Conservation (phyloP, 345 rosid genomes). For the rapeseed (Brassica napus) region Da-Ae NC_063452.1:48542501-48543000, state of each 20-base stretch:
- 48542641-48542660: no score
- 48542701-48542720: no score
- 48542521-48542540: constrained; percentile 6
- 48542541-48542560: constrained; percentile 14
- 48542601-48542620: no score
- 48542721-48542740: no score
- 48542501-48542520: neutral
- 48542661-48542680: no score
- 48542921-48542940: constrained; percentile 17
- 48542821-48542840: neutral
- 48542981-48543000: constrained; percentile 25
- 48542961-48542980: constrained; percentile 1
- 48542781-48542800: no score
- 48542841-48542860: constrained; percentile 13
- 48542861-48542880: constrained; percentile 32
- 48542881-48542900: constrained; percentile 17
- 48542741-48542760: no score
- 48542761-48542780: no score
- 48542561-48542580: neutral
- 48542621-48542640: no score
- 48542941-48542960: constrained; percentile 19
- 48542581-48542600: neutral
- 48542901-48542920: constrained; percentile 7
- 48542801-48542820: no score
- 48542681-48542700: no score